Conservation (phyloP, 768 basidiomycete species). For the Suillus ampliporus region DNA sequence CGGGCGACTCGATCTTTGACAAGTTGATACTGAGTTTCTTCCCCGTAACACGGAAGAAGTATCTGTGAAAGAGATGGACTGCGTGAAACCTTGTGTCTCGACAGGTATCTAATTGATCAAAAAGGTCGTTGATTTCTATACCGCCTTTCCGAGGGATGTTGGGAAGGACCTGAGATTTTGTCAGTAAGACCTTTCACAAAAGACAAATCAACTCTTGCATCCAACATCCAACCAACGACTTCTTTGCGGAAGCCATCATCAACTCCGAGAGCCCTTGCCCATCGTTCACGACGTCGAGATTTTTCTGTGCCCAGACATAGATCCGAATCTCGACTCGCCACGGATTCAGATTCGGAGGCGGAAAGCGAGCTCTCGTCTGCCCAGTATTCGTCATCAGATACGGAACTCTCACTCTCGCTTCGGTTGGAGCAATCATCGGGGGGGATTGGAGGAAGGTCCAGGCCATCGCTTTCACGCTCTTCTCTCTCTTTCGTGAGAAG, state of each 20-base stretch:
- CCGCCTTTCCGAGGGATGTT: not conserved
- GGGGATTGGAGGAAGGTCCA: not conserved
- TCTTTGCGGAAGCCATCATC: constrained; percentile 39
- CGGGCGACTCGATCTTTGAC: not conserved
- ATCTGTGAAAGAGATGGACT: constrained; percentile 62
- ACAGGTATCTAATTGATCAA: constrained; percentile 58
- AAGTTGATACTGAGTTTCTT: not conserved
- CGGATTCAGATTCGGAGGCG: constrained; percentile 20
- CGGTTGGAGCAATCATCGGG: constrained; percentile 4
- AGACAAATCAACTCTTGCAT: constrained; percentile 33
- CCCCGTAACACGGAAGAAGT: constrained; percentile 48
- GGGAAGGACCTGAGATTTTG: not conserved
- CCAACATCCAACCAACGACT: constrained; percentile 52
- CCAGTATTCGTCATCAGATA: constrained; percentile 23
- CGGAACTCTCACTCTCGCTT: constrained; percentile 16
- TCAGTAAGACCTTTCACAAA: not conserved
- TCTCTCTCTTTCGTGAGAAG: constrained; percentile 49
- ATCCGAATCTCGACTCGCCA: constrained; percentile 21
- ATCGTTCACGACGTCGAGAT: constrained; percentile 13
- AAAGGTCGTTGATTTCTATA: constrained; percentile 31
- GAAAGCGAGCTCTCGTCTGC: constrained; percentile 22
- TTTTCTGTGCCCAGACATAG: not conserved
- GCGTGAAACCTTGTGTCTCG: constrained; percentile 72
- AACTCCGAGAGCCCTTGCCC: constrained; percentile 36
- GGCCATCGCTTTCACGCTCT: constrained; percentile 43